Percentiles rank a stretch among this genome's conserved stretches.
Conservation (phyloP, 257 asterid genomes). For the Solanum clarkiae region DNA sequence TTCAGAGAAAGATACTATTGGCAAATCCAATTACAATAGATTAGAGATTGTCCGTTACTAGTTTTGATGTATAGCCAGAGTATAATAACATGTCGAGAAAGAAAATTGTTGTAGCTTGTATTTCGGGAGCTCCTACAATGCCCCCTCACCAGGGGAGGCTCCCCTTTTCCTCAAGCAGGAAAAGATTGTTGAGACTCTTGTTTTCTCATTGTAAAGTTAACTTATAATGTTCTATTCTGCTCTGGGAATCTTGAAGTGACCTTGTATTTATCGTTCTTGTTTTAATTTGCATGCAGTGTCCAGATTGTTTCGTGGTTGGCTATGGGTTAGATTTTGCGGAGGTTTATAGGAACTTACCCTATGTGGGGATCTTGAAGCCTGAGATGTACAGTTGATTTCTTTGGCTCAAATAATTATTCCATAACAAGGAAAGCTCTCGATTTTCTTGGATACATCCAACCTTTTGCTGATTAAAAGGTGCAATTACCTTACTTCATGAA, state of each 20-base stretch:
- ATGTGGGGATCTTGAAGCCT: slow-evolving; percentile 72
- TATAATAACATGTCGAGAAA: not conserved
- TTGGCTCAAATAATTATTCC: not conserved
- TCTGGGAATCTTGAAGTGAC: not conserved
- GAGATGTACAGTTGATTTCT: slow-evolving; percentile 39
- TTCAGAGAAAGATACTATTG: not conserved
- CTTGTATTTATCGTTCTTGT: not conserved
- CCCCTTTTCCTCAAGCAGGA: not conserved
- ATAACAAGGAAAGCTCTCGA: not conserved
- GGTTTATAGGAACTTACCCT: slow-evolving; percentile 81
- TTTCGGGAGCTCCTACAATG: not conserved
- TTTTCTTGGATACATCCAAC: not conserved
- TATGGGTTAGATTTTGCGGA: slow-evolving; percentile 83
- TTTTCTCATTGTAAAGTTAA: not conserved
- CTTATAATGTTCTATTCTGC: not conserved
- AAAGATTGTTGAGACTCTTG: not conserved
- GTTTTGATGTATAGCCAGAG: not conserved
- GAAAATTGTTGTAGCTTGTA: not conserved
- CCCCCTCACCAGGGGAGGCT: not conserved
- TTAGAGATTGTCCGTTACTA: not conserved
- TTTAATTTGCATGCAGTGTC: slow-evolving; percentile 42
- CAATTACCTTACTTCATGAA: not conserved
- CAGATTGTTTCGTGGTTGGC: slow-evolving; percentile 83
- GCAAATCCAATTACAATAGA: not conserved
- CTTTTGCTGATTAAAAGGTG: not conserved